These are phyloP conservation scores for Podospora sp. DNA, from an alignment of 495 filamentous ascomycete genomes.

Conservation along the genomic window DNA sequence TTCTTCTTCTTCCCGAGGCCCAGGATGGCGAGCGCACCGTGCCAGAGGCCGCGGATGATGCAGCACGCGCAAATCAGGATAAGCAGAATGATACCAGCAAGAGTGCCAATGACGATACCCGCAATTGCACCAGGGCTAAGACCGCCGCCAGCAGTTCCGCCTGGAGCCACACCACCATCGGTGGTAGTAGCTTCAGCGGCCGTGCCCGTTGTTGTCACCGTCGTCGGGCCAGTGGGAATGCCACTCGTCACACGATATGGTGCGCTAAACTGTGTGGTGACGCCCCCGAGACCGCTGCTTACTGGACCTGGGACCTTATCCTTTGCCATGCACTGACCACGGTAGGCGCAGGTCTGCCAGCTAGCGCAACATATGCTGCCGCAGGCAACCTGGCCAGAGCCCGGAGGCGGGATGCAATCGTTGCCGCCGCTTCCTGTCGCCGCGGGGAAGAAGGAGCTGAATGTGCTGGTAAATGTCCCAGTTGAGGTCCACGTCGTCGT, in stretches of 20 bases:
- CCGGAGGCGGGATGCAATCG: slow-evolving; percentile 55
- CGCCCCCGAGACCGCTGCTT: slow-evolving; percentile 37
- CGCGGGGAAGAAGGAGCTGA: slow-evolving; percentile 47
- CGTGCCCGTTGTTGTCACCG: slow-evolving; percentile 23
- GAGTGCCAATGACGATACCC: slow-evolving; percentile 88
- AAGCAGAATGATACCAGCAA: slow-evolving; percentile 74
- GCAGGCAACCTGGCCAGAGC: slow-evolving; percentile 66
- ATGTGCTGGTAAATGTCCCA: slow-evolving; percentile 67
- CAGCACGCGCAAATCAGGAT: slow-evolving; percentile 74
- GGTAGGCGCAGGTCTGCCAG: slow-evolving; percentile 65
- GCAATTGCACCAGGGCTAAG: slow-evolving; percentile 86
- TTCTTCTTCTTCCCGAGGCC: slow-evolving; percentile 58
- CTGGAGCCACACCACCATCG: slow-evolving; percentile 36
- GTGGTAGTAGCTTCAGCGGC: slow-evolving; percentile 51
- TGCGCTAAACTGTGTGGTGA: slow-evolving; percentile 56
- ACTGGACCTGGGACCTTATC: slow-evolving; percentile 41
- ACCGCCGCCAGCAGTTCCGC: slow-evolving; percentile 38
- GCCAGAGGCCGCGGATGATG: slow-evolving; percentile 67
- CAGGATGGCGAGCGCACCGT: slow-evolving; percentile 65
- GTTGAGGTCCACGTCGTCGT: slow-evolving; percentile 78
- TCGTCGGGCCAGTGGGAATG: slow-evolving; percentile 35
- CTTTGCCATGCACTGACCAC: slow-evolving; percentile 49
- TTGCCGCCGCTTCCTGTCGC: slow-evolving; percentile 46
- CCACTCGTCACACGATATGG: slow-evolving; percentile 73
- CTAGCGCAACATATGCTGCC: slow-evolving; percentile 74